Evolutionary conservation across 176 grass and related monocot species (phyloP).

Genomic region (Avena eriantha): DNA sequence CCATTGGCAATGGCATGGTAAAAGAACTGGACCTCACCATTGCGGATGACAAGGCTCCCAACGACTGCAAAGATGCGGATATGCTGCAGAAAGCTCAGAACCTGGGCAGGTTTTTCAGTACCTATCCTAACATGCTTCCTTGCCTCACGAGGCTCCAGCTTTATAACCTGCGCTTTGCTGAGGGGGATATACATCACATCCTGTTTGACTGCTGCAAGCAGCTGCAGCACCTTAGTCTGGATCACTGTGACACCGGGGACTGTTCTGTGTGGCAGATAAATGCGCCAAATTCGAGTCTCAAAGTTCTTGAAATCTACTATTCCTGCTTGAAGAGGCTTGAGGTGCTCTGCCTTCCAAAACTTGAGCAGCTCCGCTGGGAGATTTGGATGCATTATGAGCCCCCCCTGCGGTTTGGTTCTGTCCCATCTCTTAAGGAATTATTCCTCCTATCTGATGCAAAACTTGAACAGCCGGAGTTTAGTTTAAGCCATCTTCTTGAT

Average conservation of each 20-base stretch:
- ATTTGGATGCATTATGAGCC: background rate
- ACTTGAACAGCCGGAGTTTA: background rate
- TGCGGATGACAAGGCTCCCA: background rate
- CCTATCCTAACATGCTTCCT: background rate
- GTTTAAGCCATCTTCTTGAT: constrained; percentile 22
- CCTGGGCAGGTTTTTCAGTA: background rate
- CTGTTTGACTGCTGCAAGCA: constrained; percentile 38
- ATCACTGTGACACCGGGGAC: background rate
- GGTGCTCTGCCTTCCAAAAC: constrained; percentile 14
- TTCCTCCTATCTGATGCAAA: background rate
- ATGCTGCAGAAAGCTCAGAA: background rate
- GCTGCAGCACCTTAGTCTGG: background rate
- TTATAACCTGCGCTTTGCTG: constrained; percentile 6
- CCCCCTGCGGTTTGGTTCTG: background rate
- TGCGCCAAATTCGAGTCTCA: constrained; percentile 24
- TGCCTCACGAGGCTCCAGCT: constrained; percentile 7
- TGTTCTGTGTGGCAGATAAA: background rate
- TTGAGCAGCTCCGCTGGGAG: background rate
- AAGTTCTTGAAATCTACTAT: background rate
- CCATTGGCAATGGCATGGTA: background rate
- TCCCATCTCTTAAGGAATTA: constrained; percentile 21
- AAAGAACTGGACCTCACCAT: constrained; percentile 24
- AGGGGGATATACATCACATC: constrained; percentile 3
- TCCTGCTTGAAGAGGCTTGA: background rate
- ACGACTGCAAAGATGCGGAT: background rate